Percentiles rank a stretch among this genome's conserved stretches.
Evolutionary conservation across 169 alveolate species (phyloP).

Genomic region (Plasmodium berghei): DNA sequence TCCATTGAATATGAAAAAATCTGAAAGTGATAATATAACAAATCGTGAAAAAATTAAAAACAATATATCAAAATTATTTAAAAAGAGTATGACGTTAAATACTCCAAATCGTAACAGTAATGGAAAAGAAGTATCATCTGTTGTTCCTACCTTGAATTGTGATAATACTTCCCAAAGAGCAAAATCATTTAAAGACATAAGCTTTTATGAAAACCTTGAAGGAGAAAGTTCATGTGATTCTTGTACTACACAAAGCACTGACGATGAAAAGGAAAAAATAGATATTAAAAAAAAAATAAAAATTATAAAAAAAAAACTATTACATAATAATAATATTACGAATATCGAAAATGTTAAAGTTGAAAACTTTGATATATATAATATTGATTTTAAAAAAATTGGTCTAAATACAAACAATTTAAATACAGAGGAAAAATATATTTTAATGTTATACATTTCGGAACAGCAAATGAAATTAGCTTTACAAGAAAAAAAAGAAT

Average conservation of each 20-base stretch:
- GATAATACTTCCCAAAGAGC: too few species aligned
- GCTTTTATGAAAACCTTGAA: neutral
- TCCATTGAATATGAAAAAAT: slow-evolving; percentile 1
- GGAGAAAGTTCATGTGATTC: neutral
- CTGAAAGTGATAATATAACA: neutral
- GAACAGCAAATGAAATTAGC: slow-evolving; percentile 33
- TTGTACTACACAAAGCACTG: neutral
- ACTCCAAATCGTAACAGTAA: slow-evolving; percentile 6
- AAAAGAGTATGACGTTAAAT: neutral
- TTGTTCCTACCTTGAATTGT: too few species aligned
- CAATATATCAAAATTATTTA: slow-evolving; percentile 9
- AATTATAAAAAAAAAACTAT: slow-evolving; percentile 22
- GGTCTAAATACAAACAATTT: slow-evolving; percentile 50
- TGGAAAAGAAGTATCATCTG: neutral
- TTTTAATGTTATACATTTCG: slow-evolving; percentile 62
- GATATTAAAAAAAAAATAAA: slow-evolving; percentile 20
- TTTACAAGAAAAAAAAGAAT: slow-evolving; percentile 3
- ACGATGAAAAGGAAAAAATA: slow-evolving; percentile 11
- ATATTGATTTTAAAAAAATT: slow-evolving; percentile 50
- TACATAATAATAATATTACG: slow-evolving; percentile 16
- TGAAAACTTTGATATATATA: slow-evolving; percentile 50
- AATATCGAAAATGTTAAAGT: slow-evolving; percentile 33
- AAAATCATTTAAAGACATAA: too few species aligned
- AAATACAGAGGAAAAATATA: slow-evolving; percentile 63
- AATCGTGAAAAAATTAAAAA: slow-evolving; percentile 11